Evolutionary conservation across 495 filamentous ascomycete genomes (phyloP), one percentile per base, ranked within the genome.

Genomic region (Annulohypoxylon nitens): DNA sequence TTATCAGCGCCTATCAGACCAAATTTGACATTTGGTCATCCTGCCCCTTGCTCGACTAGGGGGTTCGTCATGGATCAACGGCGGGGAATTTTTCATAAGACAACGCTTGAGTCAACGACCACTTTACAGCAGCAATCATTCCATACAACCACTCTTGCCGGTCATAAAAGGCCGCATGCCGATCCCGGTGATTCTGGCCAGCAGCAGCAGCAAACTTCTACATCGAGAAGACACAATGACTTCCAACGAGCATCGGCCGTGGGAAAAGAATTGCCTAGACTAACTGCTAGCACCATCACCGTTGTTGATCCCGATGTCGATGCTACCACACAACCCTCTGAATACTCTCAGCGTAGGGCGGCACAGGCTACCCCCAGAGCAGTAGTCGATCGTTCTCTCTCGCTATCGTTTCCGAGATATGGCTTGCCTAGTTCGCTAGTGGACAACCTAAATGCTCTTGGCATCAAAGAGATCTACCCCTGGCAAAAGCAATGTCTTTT

Each of bases 401-500:
- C 84, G 2, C 81, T 94, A 45, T 83, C 87, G 2, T 88, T 94
- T 75, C 84, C 86, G 1, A 83, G 80, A 54, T 96, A 94, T 81
- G 89, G 86, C 3, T 81, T 96, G 18, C 88, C 90, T 33, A 70
- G 79, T 3, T 72, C 84, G 3, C 81, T 94, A 2, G 88, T 93
- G 2, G 79, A 81, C 25, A 94, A 94, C 75, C 88, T 95, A 71
- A 84, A 84, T 14, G 78, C 80, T 0, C 79, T 90, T 34, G 92
- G 92, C 5, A 90, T 95, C 47, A 85, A 81, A 25, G 85, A 80
- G 62, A 94, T 95, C 67, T 95, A 95, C 75, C 88, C 90, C 2
- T 95, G 93, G 93, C 93, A 95, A 79, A 90, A 91, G n/a, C 89
- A 90, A 33, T 96, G 93, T 76, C 82, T 95, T 16, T 79, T 92